phyloP scores from a whole-genome alignment of 1,284 basidiomycete species.

The Fomitopsis pinicola region DNA sequence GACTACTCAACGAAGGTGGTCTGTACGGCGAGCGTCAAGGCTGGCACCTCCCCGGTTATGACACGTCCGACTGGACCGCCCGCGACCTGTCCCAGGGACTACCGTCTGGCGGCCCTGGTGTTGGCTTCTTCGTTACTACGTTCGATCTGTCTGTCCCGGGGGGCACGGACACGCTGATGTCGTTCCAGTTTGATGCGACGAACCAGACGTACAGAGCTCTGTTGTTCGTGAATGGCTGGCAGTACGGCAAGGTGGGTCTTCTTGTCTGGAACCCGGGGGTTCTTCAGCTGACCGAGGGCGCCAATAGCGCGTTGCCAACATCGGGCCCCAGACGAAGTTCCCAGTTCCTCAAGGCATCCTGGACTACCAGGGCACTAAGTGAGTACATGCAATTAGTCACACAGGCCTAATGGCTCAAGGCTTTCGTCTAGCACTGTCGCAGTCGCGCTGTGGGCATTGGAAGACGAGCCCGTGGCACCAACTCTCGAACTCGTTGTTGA shows the following conservation, averaged over 20 bases:
- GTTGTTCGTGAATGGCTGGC: slow-evolving; percentile 83
- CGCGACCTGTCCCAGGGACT: slow-evolving; percentile 55
- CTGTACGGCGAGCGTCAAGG: slow-evolving; percentile 73
- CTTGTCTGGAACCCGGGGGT: too few relatives aligned
- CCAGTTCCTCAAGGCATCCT: slow-evolving; percentile 76
- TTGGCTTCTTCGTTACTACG: slow-evolving; percentile 77
- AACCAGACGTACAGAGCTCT: slow-evolving; percentile 66
- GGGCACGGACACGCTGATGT: slow-evolving; percentile 61
- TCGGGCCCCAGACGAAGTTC: slow-evolving; percentile 69
- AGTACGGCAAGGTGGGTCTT: slow-evolving; percentile 71
- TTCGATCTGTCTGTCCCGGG: slow-evolving; percentile 57
- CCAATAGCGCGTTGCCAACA: slow-evolving; percentile 25
- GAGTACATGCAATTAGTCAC: slow-evolving; percentile 23
- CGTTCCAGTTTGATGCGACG: slow-evolving; percentile 61
- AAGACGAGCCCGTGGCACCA: slow-evolving; percentile 43
- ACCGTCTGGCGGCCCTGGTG: slow-evolving; percentile 50
- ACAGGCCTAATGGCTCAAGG: background rate
- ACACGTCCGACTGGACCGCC: slow-evolving; percentile 54
- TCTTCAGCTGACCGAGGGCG: background rate
- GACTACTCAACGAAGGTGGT: slow-evolving; percentile 77
- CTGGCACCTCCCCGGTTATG: slow-evolving; percentile 78
- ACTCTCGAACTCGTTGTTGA: slow-evolving; percentile 53
- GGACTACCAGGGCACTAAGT: slow-evolving; percentile 70
- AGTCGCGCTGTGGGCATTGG: slow-evolving; percentile 68
- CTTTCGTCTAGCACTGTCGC: slow-evolving; percentile 57